Conservation (phyloP, 2,329 filamentous ascomycete genomes). For the Mollisia scopiformis region DNA sequence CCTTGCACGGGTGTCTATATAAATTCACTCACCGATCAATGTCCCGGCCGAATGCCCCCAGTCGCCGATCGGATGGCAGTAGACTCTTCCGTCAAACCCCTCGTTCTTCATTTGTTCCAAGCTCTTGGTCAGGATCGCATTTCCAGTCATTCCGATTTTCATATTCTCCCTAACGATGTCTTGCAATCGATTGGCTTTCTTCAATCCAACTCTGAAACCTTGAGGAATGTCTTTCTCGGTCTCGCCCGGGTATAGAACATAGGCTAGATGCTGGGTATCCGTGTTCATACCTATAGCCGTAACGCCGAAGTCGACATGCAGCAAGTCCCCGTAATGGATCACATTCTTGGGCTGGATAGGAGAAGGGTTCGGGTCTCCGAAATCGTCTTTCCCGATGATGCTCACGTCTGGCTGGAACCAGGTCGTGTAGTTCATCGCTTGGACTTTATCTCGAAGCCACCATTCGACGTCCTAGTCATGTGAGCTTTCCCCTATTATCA, state of each 20-base stretch:
- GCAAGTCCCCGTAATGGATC: slow-evolving; percentile 49
- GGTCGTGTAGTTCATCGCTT: slow-evolving; percentile 52
- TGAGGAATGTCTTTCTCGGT: slow-evolving; percentile 45
- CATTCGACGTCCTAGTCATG: slow-evolving; percentile 47
- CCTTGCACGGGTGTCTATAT: background rate
- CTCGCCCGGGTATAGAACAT: slow-evolving; percentile 48
- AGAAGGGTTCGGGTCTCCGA: slow-evolving; percentile 18
- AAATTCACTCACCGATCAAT: slow-evolving; percentile 48
- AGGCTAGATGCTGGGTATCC: slow-evolving; percentile 53
- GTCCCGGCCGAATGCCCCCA: slow-evolving; percentile 54
- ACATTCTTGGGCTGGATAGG: slow-evolving; percentile 32
- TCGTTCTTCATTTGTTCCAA: slow-evolving; percentile 45
- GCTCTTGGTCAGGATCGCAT: slow-evolving; percentile 45
- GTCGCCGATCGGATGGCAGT: slow-evolving; percentile 53
- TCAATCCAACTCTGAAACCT: slow-evolving; percentile 46
- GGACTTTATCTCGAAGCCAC: slow-evolving; percentile 54
- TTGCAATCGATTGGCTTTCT: slow-evolving; percentile 50
- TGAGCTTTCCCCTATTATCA: background rate
- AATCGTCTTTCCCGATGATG: slow-evolving; percentile 38
- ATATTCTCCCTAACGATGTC: slow-evolving; percentile 50
- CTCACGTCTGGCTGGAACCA: slow-evolving; percentile 54
- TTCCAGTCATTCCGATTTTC: slow-evolving; percentile 47
- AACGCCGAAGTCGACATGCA: slow-evolving; percentile 54
- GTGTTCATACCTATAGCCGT: slow-evolving; percentile 51
- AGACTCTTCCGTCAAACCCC: slow-evolving; percentile 50